Conservation (phyloP, 805 yeast species). For the Scheffersomyces amazonensis region DNA sequence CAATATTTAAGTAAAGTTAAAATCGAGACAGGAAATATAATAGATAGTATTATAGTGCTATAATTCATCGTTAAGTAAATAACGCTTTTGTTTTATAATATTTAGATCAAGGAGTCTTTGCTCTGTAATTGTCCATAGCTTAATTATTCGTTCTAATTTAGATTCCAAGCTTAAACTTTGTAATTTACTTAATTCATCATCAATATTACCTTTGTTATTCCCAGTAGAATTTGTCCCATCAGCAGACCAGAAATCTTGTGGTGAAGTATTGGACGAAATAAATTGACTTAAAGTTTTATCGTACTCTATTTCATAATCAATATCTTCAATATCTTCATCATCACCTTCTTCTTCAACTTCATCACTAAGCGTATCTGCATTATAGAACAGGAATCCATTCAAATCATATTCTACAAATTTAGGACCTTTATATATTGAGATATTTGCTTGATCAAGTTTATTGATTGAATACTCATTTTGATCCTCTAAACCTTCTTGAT, state of each 20-base stretch:
- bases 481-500: conserved; percentile 4
- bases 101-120: conserved; percentile 42
- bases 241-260: neutral
- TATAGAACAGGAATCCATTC: conserved; percentile 8
- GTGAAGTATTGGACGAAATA: neutral
- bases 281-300: neutral
- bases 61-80: conserved; percentile 14
- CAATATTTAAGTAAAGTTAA: conserved; percentile 33
- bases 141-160: conserved; percentile 50
- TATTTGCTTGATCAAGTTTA: conserved; percentile 2
- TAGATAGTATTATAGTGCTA: conserved; percentile 24
- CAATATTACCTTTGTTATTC: conserved; percentile 6
- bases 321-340: conserved; percentile 4
- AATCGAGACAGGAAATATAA: conserved; percentile 43
- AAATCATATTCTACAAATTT: conserved; percentile 18
- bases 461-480: conserved; percentile 9
- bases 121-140: conserved; percentile 66
- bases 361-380: conserved; percentile 8
- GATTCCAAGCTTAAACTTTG: conserved; percentile 31
- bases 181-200: conserved; percentile 19
- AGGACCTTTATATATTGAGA: conserved; percentile 17
- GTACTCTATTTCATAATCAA: conserved; percentile 7
- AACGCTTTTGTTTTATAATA: conserved; percentile 22
- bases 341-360: conserved; percentile 4
- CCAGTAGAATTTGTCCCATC: neutral